Conservation (phyloP, 768 basidiomycete genomes). For the Suillus alpinus region DNA sequence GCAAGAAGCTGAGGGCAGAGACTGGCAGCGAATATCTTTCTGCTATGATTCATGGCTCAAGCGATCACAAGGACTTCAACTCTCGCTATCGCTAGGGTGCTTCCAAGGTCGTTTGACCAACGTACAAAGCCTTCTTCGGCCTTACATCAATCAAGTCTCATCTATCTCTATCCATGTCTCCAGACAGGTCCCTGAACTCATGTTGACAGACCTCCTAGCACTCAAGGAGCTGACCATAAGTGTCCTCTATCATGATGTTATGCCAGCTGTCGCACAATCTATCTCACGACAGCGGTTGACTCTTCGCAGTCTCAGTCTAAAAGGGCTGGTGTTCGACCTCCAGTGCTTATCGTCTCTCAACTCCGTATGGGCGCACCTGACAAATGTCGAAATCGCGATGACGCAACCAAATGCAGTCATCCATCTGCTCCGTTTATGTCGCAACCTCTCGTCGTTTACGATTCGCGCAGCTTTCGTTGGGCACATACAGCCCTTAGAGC, state of each 20-base stretch:
- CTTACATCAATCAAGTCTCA: slow-evolving; percentile 12
- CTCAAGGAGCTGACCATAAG: slow-evolving; percentile 16
- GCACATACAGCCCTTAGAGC: no score
- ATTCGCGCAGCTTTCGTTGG: no score
- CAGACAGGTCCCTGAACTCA: slow-evolving; percentile 3
- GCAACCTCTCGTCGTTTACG: neutral
- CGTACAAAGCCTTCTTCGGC: slow-evolving; percentile 11
- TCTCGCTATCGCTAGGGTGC: slow-evolving; percentile 19
- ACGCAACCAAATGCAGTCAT: neutral
- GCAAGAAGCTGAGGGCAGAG: neutral
- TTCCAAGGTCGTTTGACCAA: neutral
- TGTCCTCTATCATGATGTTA: neutral
- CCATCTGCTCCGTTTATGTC: neutral
- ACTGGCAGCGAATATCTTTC: slow-evolving; percentile 9
- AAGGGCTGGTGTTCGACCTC: no score
- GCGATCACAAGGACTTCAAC: slow-evolving; percentile 14
- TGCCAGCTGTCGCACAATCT: neutral
- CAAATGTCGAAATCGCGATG: neutral
- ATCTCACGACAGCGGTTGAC: neutral
- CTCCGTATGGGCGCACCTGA: neutral
- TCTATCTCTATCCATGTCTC: slow-evolving; percentile 10
- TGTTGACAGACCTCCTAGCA: slow-evolving; percentile 17
- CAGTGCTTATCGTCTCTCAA: no score
- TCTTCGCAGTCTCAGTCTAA: neutral
- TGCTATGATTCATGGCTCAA: slow-evolving; percentile 10